These are phyloP conservation scores for Talaromyces sp. DNA, from an alignment of 2,329 filamentous ascomycete genomes.

Conservation along the genomic window DNA sequence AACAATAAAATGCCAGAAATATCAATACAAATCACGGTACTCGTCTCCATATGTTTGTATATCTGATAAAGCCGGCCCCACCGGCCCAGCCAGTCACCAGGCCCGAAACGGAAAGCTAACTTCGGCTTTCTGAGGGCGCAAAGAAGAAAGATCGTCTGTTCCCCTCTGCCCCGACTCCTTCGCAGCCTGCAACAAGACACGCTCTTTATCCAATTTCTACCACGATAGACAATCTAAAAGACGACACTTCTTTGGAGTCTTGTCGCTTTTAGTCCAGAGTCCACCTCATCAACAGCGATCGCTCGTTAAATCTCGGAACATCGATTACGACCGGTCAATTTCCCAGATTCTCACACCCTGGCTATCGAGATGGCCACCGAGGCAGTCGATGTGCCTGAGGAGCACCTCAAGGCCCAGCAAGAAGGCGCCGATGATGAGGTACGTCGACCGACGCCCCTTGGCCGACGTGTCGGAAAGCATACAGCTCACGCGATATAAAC, in stretches of 20 bases:
- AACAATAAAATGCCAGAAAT: not conserved
- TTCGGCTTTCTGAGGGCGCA: slow-evolving; percentile 15
- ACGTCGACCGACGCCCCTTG: slow-evolving; percentile 7
- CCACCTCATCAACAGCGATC: not conserved
- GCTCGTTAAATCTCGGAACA: not conserved
- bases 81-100: slow-evolving; percentile 15
- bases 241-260: not conserved
- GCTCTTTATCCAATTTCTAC: not conserved
- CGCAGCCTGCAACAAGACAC: slow-evolving; percentile 1
- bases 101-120: slow-evolving; percentile 23
- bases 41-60: not conserved
- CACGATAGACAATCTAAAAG: not conserved
- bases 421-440: slow-evolving; percentile 43
- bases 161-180: not conserved
- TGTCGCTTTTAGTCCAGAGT: not conserved
- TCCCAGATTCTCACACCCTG: not conserved
- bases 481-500: not conserved
- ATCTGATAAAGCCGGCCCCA: not conserved
- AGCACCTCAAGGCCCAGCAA: slow-evolving; percentile 32
- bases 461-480: not conserved
- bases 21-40: not conserved
- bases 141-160: slow-evolving; percentile 2
- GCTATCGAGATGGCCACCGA: slow-evolving; percentile 8
- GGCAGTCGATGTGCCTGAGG: slow-evolving; percentile 17
- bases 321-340: not conserved